phyloP scores from a whole-genome alignment of 306 rosid genomes.

The Medicago lupulina region DNA sequence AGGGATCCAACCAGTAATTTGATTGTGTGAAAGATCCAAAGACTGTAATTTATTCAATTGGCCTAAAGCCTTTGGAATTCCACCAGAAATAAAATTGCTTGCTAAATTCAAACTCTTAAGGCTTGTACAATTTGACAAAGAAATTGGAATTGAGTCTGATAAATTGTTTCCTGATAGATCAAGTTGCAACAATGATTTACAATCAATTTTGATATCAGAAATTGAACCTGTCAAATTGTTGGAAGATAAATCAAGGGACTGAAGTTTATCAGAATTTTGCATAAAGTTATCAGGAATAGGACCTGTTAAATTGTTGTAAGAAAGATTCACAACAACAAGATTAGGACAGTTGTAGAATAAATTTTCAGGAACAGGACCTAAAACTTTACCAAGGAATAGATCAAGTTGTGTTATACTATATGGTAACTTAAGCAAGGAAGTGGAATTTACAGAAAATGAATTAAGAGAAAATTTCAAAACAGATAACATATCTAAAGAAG shows the following conservation, averaged over 20 bases:
- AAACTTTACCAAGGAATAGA: slow-evolving; percentile 65
- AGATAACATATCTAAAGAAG: slow-evolving; percentile 71
- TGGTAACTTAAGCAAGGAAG: slow-evolving; percentile 83
- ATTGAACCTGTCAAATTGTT: slow-evolving; percentile 86
- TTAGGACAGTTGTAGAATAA: slow-evolving; percentile 75
- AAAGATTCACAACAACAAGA: slow-evolving; percentile 70
- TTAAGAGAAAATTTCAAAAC: slow-evolving; percentile 67
- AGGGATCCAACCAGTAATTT: slow-evolving; percentile 90
- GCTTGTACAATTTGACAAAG: slow-evolving; percentile 76
- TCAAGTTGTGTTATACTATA: slow-evolving; percentile 74
- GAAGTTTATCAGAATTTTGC: slow-evolving; percentile 61
- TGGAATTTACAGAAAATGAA: slow-evolving; percentile 70
- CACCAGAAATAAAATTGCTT: slow-evolving; percentile 64
- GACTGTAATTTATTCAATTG: slow-evolving; percentile 62
- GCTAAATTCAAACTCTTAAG: slow-evolving; percentile 66
- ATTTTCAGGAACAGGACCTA: slow-evolving; percentile 70
- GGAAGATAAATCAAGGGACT: slow-evolving; percentile 73
- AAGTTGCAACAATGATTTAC: slow-evolving; percentile 69
- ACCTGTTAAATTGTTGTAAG: slow-evolving; percentile 80
- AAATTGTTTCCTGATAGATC: slow-evolving; percentile 74
- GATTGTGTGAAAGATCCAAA: slow-evolving; percentile 84
- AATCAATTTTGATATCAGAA: slow-evolving; percentile 61
- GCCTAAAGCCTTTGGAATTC: slow-evolving; percentile 77
- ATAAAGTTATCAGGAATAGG: slow-evolving; percentile 67
- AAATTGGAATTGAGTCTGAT: slow-evolving; percentile 65